These are phyloP conservation scores for Panellus pusillus DNA, from an alignment of 768 basidiomycete genomes.

Conservation along the genomic window DNA sequence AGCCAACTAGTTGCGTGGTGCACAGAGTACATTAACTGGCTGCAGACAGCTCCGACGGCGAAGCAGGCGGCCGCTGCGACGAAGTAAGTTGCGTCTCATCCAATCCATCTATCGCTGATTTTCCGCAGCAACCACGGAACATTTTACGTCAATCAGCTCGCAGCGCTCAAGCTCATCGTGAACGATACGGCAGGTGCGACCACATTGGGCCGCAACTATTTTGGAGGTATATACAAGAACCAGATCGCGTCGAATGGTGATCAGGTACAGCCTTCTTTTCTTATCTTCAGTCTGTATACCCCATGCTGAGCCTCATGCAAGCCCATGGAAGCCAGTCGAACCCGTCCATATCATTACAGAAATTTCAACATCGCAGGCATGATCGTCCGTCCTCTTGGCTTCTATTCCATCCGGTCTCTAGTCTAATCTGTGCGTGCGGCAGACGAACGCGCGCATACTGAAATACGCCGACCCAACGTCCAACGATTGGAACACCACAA, in stretches of 20 bases:
- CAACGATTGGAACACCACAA: constrained; percentile 49
- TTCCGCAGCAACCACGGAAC: constrained; percentile 61
- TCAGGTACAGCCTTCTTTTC: constrained; percentile 37
- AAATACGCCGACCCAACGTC: constrained; percentile 44
- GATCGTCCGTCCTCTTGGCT: constrained; percentile 45
- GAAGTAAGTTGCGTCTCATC: constrained; percentile 40
- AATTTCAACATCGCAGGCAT: constrained; percentile 70
- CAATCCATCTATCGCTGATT: neutral
- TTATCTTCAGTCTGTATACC: neutral
- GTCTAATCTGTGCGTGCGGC: neutral
- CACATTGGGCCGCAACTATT: constrained; percentile 48
- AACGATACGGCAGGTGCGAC: constrained; percentile 51
- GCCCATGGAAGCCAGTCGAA: constrained; percentile 62
- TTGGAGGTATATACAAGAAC: constrained; percentile 44
- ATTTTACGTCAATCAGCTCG: constrained; percentile 62
- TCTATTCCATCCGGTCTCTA: neutral
- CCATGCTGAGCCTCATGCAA: constrained; percentile 21
- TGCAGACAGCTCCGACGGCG: constrained; percentile 48
- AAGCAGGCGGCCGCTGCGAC: constrained; percentile 42
- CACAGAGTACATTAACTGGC: constrained; percentile 54
- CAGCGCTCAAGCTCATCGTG: constrained; percentile 54
- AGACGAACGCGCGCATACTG: constrained; percentile 61
- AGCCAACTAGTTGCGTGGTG: constrained; percentile 50
- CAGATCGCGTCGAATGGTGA: constrained; percentile 61
- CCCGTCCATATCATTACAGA: constrained; percentile 67